Percentiles rank a stretch among this genome's conserved stretches.
phyloP scores from a whole-genome alignment of 1,284 basidiomycete species.

The Sanghuangporus sanghuang region DNA sequence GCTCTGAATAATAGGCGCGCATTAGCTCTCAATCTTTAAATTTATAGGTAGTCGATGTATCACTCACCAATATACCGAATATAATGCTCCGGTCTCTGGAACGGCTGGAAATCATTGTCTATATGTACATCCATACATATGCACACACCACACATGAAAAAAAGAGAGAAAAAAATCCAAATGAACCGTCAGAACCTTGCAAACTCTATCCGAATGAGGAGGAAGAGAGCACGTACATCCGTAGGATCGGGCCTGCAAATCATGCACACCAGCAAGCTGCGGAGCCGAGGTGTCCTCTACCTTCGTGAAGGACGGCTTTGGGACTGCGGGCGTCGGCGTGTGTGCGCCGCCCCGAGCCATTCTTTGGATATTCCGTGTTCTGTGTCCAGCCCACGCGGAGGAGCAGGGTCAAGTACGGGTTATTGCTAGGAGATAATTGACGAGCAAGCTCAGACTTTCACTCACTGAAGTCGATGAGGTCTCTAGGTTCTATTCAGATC shows the following conservation, averaged over 20 bases:
- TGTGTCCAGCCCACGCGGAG: no score
- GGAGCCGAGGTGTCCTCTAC: constrained; percentile 54
- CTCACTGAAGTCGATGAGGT: no score
- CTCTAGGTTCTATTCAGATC: no score
- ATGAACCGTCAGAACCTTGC: constrained; percentile 16
- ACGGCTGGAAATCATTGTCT: constrained; percentile 82
- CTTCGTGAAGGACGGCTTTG: constrained; percentile 56
- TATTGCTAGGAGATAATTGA: no score
- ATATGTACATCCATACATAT: no score
- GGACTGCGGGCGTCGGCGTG: constrained; percentile 33
- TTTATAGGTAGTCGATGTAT: background rate
- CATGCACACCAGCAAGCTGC: constrained; percentile 48
- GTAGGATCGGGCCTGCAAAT: constrained; percentile 49
- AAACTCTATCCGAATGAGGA: no score
- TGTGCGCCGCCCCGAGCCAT: constrained; percentile 5
- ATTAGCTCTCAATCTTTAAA: background rate
- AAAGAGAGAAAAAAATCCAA: no score
- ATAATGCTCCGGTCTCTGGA: constrained; percentile 78
- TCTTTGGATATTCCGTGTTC: background rate
- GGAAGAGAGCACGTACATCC: constrained; percentile 43
- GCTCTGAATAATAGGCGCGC: constrained; percentile 48
- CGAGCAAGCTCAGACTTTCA: no score
- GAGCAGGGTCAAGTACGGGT: no score
- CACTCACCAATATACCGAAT: constrained; percentile 82
- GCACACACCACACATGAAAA: no score